Evolutionary conservation across 163 green algal genomes (phyloP), one percentile per base, ranked within the genome.

Genomic region (Chloroidium sp.): DNA sequence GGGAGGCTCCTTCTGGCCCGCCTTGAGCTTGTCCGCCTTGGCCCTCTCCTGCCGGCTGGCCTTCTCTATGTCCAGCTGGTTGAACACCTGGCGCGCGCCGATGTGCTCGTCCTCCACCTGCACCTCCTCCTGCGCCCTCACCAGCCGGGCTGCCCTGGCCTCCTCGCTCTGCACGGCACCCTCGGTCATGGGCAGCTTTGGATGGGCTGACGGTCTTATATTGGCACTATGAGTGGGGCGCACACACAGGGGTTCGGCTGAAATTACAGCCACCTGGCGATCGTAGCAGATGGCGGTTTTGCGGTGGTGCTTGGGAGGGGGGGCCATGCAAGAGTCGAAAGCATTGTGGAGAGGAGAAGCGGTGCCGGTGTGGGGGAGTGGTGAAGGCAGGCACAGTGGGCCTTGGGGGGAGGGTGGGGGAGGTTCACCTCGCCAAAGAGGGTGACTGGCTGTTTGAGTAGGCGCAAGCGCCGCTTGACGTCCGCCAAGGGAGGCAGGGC

Each of bases 371-470:
- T 36, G 36, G 36, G 36, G 36, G 36, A 36, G 36, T 36, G 36
- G 36, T 36, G 36, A 36, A 36, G 36, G 36, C 36, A 36, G 36
- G 36, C 36, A 36, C 36, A 36, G 36, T 36, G 36, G 36, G 36
- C 36, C 36, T 36, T 36, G 36, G 36, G 69, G 69, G 59, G 59
- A 76, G 69, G 69, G 69, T 59, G 69, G 10, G 14, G 69, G 58
- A n/a, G 76, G 61, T 69, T 1, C 61, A 84, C 90, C 88, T 98
- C 95, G 14, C 92, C 95, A 85, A 98, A 98, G 14, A 98, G 85
- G 0, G 92, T 98, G 1, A 86, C 89, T 0, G 95, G 95, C 83
- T 98, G 89, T 0, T 90, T 86, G 2, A 98, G 84, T 4, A 91
- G 80, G 0, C 95, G 82, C 67, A 98, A 89, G 3, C 95, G 84